Evolutionary conservation across 257 asterid genomes (phyloP), one percentile per base, ranked within the genome.

Genomic region (Thymus mandschuricus): DNA sequence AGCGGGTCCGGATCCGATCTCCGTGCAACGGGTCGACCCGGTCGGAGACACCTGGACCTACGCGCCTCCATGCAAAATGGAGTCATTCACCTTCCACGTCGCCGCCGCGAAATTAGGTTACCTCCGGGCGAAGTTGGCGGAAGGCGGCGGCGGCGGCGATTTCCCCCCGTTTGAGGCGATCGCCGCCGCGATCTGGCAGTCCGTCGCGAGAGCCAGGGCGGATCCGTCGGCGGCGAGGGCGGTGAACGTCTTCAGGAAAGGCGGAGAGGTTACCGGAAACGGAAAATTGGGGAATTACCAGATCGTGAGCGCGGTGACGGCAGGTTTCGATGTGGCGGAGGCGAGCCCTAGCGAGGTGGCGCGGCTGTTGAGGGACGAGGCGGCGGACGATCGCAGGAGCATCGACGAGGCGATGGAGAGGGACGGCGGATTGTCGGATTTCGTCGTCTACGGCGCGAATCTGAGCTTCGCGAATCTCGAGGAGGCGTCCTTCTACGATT

Each of bases 1-100:
- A 21, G 27, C 3, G 1, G 15, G 3, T 21, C 71, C 75, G 71
- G 84, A 80, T 56, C 96, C 96, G 1, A 68, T 86, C 60, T 87
- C 96, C 40, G 43, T 88, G 40, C 86, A 84, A 68, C 81, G 90
- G 84, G 91, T 86, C 7, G 87, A 51, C 80, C 89, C 93, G 6
- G 95, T 83, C 40, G 98, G 89, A 43, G 97, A 94, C 54, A 82
- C 82, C 55, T 94, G 99, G 99, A 74, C 75, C 9, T 5, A 79
- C 29, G 66, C 57, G 43, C 41, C 81, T 6, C 71, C 74, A 48
- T 70, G 78, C 74, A 84, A 84, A 28, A 81, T 89, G 92, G 87
- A 74, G 40, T 21, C 90, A 0, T 79, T 89, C 67, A 86, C 95
- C 3, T 83, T 91, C 73, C 52, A 59, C 60, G 80, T 94, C 40